Base-by-base conservation (phyloP, 2,329 filamentous ascomycete genomes). In the Diatrype stigma region DNA sequence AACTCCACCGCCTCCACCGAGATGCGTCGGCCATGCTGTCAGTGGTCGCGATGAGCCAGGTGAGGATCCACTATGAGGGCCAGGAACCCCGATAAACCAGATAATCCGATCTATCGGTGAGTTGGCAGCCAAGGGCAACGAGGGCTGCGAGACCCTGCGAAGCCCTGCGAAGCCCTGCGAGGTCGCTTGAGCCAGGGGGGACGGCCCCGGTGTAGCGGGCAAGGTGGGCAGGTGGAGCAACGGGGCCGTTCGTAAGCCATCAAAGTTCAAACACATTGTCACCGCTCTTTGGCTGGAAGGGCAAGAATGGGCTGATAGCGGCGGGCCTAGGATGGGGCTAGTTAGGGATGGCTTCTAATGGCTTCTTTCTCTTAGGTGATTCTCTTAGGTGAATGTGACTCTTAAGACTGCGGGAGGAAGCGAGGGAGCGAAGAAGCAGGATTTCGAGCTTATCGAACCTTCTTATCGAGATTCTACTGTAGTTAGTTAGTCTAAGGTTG, bases 191-290 rank as follows among this genome's bases (percentile, higher is more conserved):
- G 12, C 26, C 34, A 35, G 22, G 26, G n/a, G 34, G 16, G 34
- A 6, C 6, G 34, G 53, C 49, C 51, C 54, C 53, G 60, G 54
- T 58, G 60, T 63, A 60, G 60, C 59, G 57, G 52, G 56, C 54
- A 56, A 52, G 62, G 60, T 59, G 58, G 53, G 56, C 54, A 56
- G 51, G 62, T 64, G 63, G 62, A 63, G 46, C 10, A 30, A 56
- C 26, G 42, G 49, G 35, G 40, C 53, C 55, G 52, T 56, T 54
- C 48, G 55, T 55, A 59, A 56, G 55, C 63, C 61, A 64, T 58
- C 54, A 48, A 62, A 49, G 58, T 26, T 56, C 54, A 58, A 57
- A 59, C 63, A 66, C 62, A 63, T 65, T 47, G 62, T 66, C 63
- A 66, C 63, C 63, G 63, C 63, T 56, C 61, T 61, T 66, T 17